These are phyloP conservation scores for Osmozyma mogii DNA, from an alignment of 805 yeast genomes.

Conservation along the genomic window DNA sequence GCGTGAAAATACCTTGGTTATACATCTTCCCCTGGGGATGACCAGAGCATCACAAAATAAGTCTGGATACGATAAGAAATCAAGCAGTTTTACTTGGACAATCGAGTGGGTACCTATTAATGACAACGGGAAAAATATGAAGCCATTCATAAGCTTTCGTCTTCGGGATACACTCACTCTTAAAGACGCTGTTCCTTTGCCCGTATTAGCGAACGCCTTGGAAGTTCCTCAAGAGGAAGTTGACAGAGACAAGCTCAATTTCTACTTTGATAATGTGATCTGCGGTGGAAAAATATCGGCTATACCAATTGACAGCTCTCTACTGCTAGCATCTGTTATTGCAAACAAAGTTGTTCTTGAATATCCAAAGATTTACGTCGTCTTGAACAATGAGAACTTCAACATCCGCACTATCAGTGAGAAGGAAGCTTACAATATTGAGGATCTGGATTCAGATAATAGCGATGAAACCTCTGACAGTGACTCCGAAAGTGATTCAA, in stretches of 20 bases:
- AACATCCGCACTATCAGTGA: conserved; percentile 16
- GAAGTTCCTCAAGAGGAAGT: conserved; percentile 7
- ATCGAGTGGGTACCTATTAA: conserved; percentile 57
- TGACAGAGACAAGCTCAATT: conserved; percentile 19
- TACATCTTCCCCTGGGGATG: conserved; percentile 67
- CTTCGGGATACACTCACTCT: conserved; percentile 30
- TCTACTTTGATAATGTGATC: conserved; percentile 28
- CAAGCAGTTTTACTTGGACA: conserved; percentile 66
- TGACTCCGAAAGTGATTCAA: conserved; percentile 8
- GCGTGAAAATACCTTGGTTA: conserved; percentile 61
- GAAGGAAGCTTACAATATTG: conserved; percentile 11
- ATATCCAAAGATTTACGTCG: conserved; percentile 61
- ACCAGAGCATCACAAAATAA: conserved; percentile 54
- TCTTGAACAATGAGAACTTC: conserved; percentile 16
- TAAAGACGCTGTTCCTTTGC: conserved; percentile 34
- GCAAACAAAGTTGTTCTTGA: conserved; percentile 59
- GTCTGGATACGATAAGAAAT: conserved; percentile 60
- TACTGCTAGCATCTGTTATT: conserved; percentile 42
- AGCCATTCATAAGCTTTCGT: conserved; percentile 36
- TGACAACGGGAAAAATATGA: conserved; percentile 16
- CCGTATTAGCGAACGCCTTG: conserved; percentile 18
- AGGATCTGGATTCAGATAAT: too few species aligned
- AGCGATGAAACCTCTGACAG: too few species aligned
- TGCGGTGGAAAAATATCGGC: conserved; percentile 18
- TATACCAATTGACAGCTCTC: conserved; percentile 26